phyloP scores from a whole-genome alignment of 345 rosid species.

The Syzygium jambos region DNA sequence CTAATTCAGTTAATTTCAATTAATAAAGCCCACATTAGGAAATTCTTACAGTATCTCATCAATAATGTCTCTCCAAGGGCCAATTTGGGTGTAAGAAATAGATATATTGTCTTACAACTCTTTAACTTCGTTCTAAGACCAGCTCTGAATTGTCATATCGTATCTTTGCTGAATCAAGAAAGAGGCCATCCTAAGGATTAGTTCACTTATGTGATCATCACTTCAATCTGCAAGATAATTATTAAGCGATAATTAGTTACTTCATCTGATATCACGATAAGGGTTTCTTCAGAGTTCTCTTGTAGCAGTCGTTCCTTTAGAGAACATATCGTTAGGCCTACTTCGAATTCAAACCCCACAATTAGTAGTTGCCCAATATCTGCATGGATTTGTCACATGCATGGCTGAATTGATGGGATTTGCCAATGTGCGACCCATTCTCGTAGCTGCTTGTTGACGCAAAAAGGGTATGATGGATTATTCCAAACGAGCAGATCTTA shows the following conservation, averaged over 20 bases:
- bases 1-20: no score
- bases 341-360: not conserved
- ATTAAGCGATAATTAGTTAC: not conserved
- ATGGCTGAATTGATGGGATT: not conserved
- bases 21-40: no score
- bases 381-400: not conserved
- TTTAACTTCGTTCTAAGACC: not conserved
- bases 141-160: not conserved
- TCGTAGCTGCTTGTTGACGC: not conserved
- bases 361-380: not conserved
- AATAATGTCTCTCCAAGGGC: not conserved
- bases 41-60: not conserved
- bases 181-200: not conserved
- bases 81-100: not conserved
- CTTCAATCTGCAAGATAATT: not conserved
- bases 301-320: not conserved
- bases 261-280: not conserved
- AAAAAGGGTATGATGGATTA: not conserved
- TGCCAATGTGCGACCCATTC: not conserved
- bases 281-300: not conserved
- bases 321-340: not conserved
- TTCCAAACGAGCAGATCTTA: not conserved
- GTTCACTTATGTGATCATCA: not conserved
- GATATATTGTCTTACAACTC: not conserved
- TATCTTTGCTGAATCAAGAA: not conserved